A percentile compares a stretch with the other conserved stretches of the same genome.
Evolutionary conservation across 2,329 filamentous ascomycete species (phyloP).

Genomic region (Colletotrichum sansevieriae): DNA sequence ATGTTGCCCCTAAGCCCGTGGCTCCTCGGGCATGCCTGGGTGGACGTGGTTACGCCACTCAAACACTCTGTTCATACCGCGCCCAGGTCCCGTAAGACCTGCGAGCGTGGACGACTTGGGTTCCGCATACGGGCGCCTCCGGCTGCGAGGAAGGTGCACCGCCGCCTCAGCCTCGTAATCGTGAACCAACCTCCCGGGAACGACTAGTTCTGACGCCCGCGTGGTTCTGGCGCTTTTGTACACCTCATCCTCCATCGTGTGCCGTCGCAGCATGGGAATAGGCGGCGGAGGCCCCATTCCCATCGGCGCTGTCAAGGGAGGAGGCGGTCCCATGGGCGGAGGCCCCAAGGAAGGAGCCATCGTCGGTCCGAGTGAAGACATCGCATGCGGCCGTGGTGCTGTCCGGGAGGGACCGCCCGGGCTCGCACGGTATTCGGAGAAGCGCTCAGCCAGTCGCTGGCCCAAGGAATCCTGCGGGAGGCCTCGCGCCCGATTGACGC

Average conservation of each 20-base stretch:
- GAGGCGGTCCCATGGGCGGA: conserved; percentile 20
- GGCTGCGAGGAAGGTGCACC: conserved; percentile 47
- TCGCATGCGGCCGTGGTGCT: conserved; percentile 42
- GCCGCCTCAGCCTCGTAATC: conserved; percentile 51
- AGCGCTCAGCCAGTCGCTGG: conserved; percentile 63
- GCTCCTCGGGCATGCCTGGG: conserved; percentile 56
- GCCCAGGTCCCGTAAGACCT: conserved; percentile 59
- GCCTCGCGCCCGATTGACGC: conserved; percentile 58
- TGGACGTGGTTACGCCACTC: conserved; percentile 64
- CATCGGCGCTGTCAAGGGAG: conserved; percentile 31
- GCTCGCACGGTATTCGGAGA: conserved; percentile 58
- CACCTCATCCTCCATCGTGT: conserved; percentile 58
- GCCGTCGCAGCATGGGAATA: conserved; percentile 52
- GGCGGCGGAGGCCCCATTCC: conserved; percentile 44
- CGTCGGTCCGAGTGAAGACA: conserved; percentile 45
- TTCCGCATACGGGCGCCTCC: conserved; percentile 45
- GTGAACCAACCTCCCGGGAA: conserved; percentile 46
- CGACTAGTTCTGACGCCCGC: conserved; percentile 49
- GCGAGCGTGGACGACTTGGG: conserved; percentile 60
- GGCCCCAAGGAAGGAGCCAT: conserved; percentile 23
- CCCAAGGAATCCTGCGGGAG: conserved; percentile 60
- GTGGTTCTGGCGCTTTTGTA: conserved; percentile 51
- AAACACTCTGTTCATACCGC: conserved; percentile 61
- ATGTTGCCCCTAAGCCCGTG: conserved; percentile 10
- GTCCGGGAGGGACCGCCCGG: conserved; percentile 43